These are phyloP conservation scores for Kodamaea plutei DNA, from an alignment of 1,139 yeast genomes.

Conservation along the genomic window DNA sequence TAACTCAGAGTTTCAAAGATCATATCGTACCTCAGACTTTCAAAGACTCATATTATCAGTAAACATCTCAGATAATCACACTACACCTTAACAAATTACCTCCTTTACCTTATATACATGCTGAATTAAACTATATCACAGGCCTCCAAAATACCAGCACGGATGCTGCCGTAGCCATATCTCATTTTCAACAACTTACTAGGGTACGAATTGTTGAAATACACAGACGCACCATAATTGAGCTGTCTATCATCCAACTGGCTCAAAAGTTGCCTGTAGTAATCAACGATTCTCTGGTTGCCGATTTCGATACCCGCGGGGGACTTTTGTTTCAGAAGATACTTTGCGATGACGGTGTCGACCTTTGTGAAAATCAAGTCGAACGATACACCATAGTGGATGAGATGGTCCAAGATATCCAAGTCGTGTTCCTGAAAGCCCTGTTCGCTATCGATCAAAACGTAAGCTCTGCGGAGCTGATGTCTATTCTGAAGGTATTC, in stretches of 20 bases:
- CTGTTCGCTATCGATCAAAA: constrained; percentile 55
- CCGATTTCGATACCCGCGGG: constrained; percentile 13
- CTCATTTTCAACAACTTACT: constrained; percentile 20
- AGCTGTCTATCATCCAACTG: constrained; percentile 21
- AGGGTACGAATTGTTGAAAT: constrained; percentile 32
- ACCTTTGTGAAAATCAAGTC: constrained; percentile 75
- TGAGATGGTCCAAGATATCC: constrained; percentile 47
- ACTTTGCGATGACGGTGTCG: constrained; percentile 45
- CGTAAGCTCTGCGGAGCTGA: constrained; percentile 52
- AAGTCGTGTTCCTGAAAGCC: constrained; percentile 60
- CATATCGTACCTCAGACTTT: too few relatives aligned
- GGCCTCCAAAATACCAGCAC: constrained; percentile 12
- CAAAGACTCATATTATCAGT: too few relatives aligned
- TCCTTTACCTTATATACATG: too few relatives aligned
- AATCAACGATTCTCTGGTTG: constrained; percentile 21
- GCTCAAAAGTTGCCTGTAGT: constrained; percentile 22
- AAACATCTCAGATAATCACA: too few relatives aligned
- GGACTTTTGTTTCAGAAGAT: constrained; percentile 3
- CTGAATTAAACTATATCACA: too few relatives aligned
- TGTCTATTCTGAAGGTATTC: constrained; percentile 55
- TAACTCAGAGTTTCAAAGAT: too few relatives aligned
- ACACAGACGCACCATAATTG: constrained; percentile 27
- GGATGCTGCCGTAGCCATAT: constrained; percentile 35
- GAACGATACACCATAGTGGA: constrained; percentile 57
- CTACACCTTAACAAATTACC: too few relatives aligned